Evolutionary conservation across 805 yeast genomes (phyloP), one percentile per base, ranked within the genome.

Genomic region (Lipomyces yamadae): DNA sequence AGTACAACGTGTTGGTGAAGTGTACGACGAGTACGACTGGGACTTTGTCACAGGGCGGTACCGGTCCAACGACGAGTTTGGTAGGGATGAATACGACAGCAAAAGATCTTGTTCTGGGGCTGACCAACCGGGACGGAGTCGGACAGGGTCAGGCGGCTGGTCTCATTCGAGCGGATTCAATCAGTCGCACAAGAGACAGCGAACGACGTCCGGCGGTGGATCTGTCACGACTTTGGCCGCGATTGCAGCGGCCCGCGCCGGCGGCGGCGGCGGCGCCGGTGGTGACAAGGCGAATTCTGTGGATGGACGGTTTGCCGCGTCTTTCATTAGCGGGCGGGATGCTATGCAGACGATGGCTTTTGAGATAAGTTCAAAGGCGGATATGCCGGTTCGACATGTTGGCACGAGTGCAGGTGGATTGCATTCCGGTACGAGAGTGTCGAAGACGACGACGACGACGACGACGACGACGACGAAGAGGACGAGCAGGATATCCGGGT

Each of bases 271-370:
- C 15, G 13, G 57, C 59, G 54, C 11, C 15, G 6, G 35, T 18
- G 42, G 6, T 24, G 24, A 24, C 24, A 24, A 24, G 24, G 24
- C 24, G 33, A 48, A 56, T 29, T 13, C 24, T 8, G 62, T 50
- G 50, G 13, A 11, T 11, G 57, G 61, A 61, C 56, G 52, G 11
- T 59, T 59, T 59, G 62, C 62, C n/a, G 56, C 62, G 45, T 59
- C 62, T 33, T 59, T 59, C 52, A 59, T 59, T 34, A 59, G 61
- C 33, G 62, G 62, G 35, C 15, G 62, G 45, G 59, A 18, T 15
- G 62, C 62, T 50, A 59, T 59, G 62, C 52, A 57, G 60, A 42
- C 52, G 33, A 57, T 57, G 52, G 29, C 60, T 32, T 52, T 52
- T 52, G 55, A 52, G 34, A 32, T 52, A 29, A 52, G 15, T n/a